phyloP scores from a whole-genome alignment of 1,284 basidiomycete species.

The Malassezia japonica region DNA sequence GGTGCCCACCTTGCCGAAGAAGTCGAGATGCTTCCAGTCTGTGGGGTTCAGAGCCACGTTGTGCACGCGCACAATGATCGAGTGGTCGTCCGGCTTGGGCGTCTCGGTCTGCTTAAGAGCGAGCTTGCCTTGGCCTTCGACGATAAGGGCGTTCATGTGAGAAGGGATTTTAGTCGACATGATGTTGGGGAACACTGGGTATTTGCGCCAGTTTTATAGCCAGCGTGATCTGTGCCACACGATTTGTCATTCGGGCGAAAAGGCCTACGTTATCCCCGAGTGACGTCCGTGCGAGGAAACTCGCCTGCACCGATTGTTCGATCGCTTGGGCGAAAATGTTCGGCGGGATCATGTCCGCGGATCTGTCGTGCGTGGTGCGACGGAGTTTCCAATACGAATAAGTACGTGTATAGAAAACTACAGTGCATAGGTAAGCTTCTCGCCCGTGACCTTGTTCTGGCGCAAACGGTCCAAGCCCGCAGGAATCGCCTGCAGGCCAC shows the following conservation, averaged over 20 bases:
- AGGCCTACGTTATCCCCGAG: no score
- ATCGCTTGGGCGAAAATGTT: no score
- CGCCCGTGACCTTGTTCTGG: constrained; percentile 31
- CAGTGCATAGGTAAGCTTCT: constrained; percentile 31
- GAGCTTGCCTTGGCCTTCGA: constrained; percentile 23
- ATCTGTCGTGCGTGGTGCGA: no score
- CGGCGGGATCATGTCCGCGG: no score
- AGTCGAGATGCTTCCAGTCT: constrained; percentile 48
- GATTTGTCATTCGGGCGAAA: no score
- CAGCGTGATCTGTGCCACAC: no score
- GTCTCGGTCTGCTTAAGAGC: constrained; percentile 27
- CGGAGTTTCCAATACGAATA: no score
- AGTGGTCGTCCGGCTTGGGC: constrained; percentile 24
- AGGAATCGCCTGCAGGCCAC: constrained; percentile 27
- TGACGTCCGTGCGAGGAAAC: no score
- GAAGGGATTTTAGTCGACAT: no score
- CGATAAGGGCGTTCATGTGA: constrained; percentile 31
- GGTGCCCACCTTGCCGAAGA: constrained; percentile 44
- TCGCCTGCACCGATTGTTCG: no score
- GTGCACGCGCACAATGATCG: constrained; percentile 29
- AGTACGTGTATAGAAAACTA: constrained; percentile 15
- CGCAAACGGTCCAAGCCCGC: constrained; percentile 33
- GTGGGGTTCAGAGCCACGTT: constrained; percentile 43
- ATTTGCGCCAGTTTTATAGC: no score
- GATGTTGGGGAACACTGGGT: no score